Percentiles rank a stretch among this genome's conserved stretches.
Conservation (phyloP, 2,329 filamentous ascomycete genomes). For the Exophiala spinifera region DNA sequence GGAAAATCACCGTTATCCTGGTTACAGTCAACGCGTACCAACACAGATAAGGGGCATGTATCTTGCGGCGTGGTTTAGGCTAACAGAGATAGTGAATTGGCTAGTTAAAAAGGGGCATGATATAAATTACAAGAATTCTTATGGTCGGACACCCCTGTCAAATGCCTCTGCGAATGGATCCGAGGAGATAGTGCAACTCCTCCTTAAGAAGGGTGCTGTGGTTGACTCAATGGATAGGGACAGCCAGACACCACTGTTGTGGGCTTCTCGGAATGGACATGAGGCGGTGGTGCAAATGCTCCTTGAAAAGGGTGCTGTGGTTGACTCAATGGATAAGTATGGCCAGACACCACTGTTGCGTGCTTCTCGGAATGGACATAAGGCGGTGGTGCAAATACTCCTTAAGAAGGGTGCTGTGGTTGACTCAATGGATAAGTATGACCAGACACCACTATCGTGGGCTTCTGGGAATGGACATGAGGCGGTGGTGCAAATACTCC, state of each 20-base stretch:
- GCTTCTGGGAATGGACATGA: conserved; percentile 10
- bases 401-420: conserved; percentile 12
- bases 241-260: conserved; percentile 19
- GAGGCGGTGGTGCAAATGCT: conserved; percentile 13
- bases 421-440: conserved; percentile 6
- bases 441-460: conserved; percentile 12
- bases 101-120: no score
- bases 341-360: background rate
- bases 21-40: no score
- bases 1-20: no score
- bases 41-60: no score
- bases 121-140: no score
- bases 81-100: no score
- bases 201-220: conserved; percentile 14
- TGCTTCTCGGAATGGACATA: conserved; percentile 6
- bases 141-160: conserved; percentile 9
- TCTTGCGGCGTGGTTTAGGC: no score
- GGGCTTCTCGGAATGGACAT: conserved; percentile 14
- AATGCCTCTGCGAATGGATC: conserved; percentile 7
- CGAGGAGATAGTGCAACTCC: conserved; percentile 13
- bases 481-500: conserved; percentile 13
- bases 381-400: conserved; percentile 14
- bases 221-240: conserved; percentile 1
- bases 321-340: conserved; percentile 3
- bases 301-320: conserved; percentile 5